phyloP scores from a whole-genome alignment of 345 rosid genomes.

The Crucihimalaya himalaica region DNA sequence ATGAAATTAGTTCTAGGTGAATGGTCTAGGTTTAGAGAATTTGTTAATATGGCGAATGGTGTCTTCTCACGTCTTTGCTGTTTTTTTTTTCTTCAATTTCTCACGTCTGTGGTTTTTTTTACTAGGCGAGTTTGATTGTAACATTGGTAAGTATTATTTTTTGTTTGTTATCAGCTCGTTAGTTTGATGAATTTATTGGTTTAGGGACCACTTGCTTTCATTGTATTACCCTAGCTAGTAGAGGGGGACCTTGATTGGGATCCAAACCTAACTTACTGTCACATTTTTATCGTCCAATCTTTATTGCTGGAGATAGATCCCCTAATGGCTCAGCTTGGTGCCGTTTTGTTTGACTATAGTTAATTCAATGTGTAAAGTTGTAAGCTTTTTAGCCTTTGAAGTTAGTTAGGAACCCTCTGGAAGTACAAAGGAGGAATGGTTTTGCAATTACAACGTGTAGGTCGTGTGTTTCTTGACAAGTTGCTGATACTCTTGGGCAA shows the following conservation, averaged over 20 bases:
- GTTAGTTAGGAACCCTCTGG: conserved; percentile 19
- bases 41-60: not conserved
- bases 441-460: not conserved
- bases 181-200: conserved; percentile 10
- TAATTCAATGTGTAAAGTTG: not conserved
- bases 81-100: not conserved
- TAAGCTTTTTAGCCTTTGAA: not conserved
- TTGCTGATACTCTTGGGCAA: conserved; percentile 4
- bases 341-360: conserved; percentile 13
- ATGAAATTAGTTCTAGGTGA: not conserved
- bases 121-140: conserved; percentile 2
- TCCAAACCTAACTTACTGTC: conserved; percentile 39
- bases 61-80: not conserved
- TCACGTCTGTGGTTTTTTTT: not conserved
- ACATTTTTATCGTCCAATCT: not conserved
- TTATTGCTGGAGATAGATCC: conserved; percentile 7
- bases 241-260: conserved; percentile 35
- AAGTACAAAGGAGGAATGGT: conserved; percentile 29
- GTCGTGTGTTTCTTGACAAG: conserved; percentile 23
- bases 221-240: not conserved
- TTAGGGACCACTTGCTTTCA: conserved; percentile 30
- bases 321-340: conserved; percentile 1
- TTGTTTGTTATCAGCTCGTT: not conserved
- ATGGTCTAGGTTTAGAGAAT: not conserved
- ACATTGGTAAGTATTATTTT: not conserved